Conservation (phyloP, 805 yeast genomes). For the Ogataea zsoltii region DNA sequence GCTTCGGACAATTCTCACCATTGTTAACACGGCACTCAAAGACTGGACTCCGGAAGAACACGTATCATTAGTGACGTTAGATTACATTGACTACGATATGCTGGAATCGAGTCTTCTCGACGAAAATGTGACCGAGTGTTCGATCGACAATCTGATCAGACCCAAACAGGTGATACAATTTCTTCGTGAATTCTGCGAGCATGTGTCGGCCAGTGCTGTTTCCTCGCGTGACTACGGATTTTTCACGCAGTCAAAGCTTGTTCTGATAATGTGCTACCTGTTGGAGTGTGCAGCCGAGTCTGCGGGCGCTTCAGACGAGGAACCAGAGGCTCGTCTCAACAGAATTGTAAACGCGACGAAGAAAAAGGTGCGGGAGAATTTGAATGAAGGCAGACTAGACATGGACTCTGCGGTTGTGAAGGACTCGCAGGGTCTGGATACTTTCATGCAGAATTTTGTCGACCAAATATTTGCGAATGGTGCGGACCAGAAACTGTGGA, state of each 20-base stretch:
- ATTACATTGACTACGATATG: not conserved
- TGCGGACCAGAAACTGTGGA: not conserved
- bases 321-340: too few relatives aligned
- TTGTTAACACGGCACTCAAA: slow-evolving; percentile 1
- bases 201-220: slow-evolving; percentile 6
- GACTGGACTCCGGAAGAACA: not conserved
- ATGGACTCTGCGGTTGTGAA: too few relatives aligned
- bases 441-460: not conserved
- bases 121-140: too few relatives aligned
- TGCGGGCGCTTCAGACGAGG: too few relatives aligned
- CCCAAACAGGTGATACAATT: slow-evolving; percentile 17
- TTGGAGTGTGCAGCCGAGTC: slow-evolving; percentile 12
- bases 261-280: slow-evolving; percentile 19
- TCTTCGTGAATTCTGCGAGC: slow-evolving; percentile 17
- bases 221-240: slow-evolving; percentile 19
- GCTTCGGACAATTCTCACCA: slow-evolving; percentile 3
- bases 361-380: not conserved
- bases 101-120: not conserved
- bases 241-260: slow-evolving; percentile 17
- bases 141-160: slow-evolving; percentile 8
- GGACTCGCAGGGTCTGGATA: not conserved
- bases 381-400: too few relatives aligned
- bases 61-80: not conserved
- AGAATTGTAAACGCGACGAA: slow-evolving; percentile 2
- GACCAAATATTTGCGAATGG: not conserved